phyloP scores from a whole-genome alignment of 352 stramenopile species.

The Phytophthora pini region DNA sequence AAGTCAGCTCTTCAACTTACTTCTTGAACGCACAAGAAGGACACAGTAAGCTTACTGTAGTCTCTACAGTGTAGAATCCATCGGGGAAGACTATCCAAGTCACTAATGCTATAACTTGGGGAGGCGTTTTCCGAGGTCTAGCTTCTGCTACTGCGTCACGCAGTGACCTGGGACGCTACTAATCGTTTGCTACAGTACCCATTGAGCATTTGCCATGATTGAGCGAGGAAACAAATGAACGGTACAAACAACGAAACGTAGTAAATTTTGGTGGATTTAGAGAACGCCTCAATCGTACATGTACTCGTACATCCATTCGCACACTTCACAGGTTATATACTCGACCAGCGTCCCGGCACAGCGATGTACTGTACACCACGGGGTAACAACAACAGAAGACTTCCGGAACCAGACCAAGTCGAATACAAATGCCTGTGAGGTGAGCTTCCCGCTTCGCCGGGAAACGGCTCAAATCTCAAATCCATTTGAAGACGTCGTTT shows the following conservation, averaged over 20 bases:
- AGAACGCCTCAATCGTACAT: neutral
- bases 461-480: slow-evolving; percentile 4
- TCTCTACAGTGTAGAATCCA: neutral
- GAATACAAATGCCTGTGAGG: no score
- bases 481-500: slow-evolving; percentile 1
- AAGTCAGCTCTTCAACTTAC: no score
- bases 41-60: no score
- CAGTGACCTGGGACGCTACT: no score
- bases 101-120: neutral
- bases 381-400: no score
- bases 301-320: no score
- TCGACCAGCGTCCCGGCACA: no score
- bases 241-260: neutral
- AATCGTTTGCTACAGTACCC: neutral
- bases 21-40: no score
- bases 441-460: neutral
- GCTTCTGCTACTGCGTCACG: no score
- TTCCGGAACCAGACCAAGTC: no score
- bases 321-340: no score
- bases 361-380: no score
- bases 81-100: neutral
- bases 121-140: neutral
- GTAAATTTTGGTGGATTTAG: neutral
- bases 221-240: neutral
- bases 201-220: neutral